These are phyloP conservation scores for Chrysosporium queenslandicum DNA, from an alignment of 2,329 filamentous ascomycete species.

Conservation along the genomic window DNA sequence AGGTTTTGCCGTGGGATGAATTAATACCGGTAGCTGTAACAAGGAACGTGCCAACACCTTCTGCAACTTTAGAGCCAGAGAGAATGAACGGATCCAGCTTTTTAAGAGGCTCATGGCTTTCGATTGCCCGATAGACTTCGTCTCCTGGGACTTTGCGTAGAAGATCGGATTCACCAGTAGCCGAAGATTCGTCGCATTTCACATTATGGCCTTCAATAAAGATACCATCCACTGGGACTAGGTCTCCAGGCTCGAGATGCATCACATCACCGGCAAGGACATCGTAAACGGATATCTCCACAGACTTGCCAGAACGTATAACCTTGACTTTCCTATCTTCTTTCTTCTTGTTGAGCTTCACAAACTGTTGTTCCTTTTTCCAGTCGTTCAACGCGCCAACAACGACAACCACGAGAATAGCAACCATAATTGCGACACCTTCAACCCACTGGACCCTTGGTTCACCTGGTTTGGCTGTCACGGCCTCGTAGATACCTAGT, in stretches of 20 bases:
- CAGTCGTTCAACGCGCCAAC: conserved; percentile 57
- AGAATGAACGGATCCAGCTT: conserved; percentile 73
- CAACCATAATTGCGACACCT: conserved; percentile 56
- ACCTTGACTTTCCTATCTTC: conserved; percentile 65
- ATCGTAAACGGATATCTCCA: conserved; percentile 60
- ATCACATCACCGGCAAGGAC: conserved; percentile 65
- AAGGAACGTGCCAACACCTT: conserved; percentile 65
- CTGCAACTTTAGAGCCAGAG: conserved; percentile 66
- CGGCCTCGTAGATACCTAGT: conserved; percentile 63
- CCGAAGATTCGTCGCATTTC: conserved; percentile 64
- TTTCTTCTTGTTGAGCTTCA: conserved; percentile 62
- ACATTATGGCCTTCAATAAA: conserved; percentile 56
- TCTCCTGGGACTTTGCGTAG: conserved; percentile 57
- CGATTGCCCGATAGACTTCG: conserved; percentile 55
- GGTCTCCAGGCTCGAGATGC: conserved; percentile 61
- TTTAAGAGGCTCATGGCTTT: conserved; percentile 48
- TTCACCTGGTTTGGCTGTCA: conserved; percentile 44
- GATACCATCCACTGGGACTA: conserved; percentile 63
- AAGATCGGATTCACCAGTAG: conserved; percentile 65
- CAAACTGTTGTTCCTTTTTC: conserved; percentile 58
- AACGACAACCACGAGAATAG: conserved; percentile 54
- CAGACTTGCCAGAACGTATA: conserved; percentile 60
- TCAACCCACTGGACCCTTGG: conserved; percentile 55
- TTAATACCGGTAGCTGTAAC: conserved; percentile 65
- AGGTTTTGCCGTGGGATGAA: conserved; percentile 64